Conservation (phyloP, 2,329 filamentous ascomycete species). For the Aspergillus glaucus region DNA sequence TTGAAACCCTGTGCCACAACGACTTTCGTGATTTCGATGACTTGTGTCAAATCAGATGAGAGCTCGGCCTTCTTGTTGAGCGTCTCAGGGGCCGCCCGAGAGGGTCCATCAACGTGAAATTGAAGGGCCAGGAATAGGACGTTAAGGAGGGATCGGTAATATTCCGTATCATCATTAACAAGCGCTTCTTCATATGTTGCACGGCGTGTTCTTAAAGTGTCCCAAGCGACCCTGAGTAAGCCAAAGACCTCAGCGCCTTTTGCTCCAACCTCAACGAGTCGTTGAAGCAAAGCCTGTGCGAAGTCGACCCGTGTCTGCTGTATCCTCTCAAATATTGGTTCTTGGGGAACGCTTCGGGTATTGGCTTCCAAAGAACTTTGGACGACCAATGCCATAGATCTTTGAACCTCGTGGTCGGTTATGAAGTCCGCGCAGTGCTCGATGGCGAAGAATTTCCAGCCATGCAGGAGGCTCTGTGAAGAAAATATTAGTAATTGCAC, state of each 20-base stretch:
- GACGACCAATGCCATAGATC: conserved; percentile 67
- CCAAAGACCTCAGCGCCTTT: conserved; percentile 46
- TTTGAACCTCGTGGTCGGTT: conserved; percentile 53
- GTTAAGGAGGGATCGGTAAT: conserved; percentile 78
- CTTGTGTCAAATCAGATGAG: conserved; percentile 47
- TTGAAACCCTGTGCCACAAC: conserved; percentile 79
- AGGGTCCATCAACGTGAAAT: conserved; percentile 35
- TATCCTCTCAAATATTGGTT: conserved; percentile 74
- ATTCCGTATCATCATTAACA: conserved; percentile 53
- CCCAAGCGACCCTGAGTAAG: conserved; percentile 56
- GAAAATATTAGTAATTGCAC: conserved; percentile 18
- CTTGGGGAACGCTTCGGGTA: conserved; percentile 62
- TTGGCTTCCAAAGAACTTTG: conserved; percentile 75
- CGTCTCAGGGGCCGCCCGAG: conserved; percentile 29
- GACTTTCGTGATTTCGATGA: conserved; percentile 73
- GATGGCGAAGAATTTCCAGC: conserved; percentile 81
- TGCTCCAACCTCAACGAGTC: conserved; percentile 57
- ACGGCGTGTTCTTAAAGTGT: conserved; percentile 49
- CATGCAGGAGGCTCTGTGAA: conserved; percentile 66
- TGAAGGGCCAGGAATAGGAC: conserved; percentile 76
- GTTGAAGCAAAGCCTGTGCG: conserved; percentile 73
- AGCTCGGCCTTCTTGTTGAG: conserved; percentile 32
- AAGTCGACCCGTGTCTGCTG: conserved; percentile 72
- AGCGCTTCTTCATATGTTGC: conserved; percentile 56
- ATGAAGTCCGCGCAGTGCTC: conserved; percentile 67